Percentiles rank a stretch among this genome's conserved stretches.
Evolutionary conservation across 2,329 filamentous ascomycete genomes (phyloP).

Genomic region (Emmonsiellopsis sp.): DNA sequence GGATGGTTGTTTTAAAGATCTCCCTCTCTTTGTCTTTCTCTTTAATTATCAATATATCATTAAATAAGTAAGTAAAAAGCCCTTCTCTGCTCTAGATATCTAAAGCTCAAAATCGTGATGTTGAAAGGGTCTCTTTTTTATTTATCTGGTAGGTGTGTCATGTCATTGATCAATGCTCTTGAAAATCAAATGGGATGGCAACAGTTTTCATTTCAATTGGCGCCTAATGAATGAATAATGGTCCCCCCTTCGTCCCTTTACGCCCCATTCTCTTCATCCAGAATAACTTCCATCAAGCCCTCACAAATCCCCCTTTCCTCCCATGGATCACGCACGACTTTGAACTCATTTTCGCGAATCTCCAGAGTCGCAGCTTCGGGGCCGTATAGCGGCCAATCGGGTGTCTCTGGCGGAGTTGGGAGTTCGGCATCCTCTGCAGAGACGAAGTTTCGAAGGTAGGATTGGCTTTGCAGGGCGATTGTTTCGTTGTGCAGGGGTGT

Average conservation of each 20-base stretch:
- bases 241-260: not conserved
- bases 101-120: too few species aligned
- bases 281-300: not conserved
- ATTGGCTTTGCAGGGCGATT: not conserved
- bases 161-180: too few species aligned
- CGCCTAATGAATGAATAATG: not conserved
- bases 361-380: not conserved
- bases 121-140: too few species aligned
- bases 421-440: not conserved
- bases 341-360: not conserved
- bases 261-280: not conserved
- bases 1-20: too few species aligned
- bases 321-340: not conserved
- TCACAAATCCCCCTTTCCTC: not conserved
- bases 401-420: not conserved
- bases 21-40: too few species aligned
- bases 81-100: too few species aligned
- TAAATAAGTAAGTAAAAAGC: too few species aligned
- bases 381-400: constrained; percentile 3
- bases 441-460: not conserved
- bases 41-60: too few species aligned
- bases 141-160: too few species aligned
- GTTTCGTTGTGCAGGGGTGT: not conserved
- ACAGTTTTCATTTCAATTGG: too few species aligned
- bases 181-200: too few species aligned